Percentiles rank a stretch among this genome's conserved stretches.
Evolutionary conservation across 2,329 filamentous ascomycete species (phyloP).

Genomic region (Phialocephala sp.): DNA sequence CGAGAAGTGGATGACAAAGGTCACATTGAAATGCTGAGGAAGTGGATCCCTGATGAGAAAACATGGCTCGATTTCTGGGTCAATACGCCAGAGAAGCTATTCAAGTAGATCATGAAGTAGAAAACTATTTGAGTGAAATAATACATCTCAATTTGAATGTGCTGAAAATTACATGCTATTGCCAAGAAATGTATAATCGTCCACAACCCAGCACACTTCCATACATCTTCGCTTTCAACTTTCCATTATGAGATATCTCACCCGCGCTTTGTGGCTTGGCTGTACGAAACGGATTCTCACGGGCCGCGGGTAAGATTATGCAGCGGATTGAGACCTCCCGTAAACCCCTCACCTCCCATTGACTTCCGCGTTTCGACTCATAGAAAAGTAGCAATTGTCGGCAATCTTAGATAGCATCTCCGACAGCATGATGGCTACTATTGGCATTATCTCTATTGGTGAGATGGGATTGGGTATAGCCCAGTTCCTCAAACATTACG

Average conservation of each 20-base stretch:
- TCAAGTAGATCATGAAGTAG: background rate
- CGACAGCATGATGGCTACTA: background rate
- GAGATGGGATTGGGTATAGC: conserved; percentile 3
- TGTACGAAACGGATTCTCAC: background rate
- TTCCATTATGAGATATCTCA: too few relatives aligned
- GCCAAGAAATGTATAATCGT: too few relatives aligned
- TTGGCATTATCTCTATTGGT: background rate
- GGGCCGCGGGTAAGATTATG: background rate
- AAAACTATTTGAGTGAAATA: background rate
- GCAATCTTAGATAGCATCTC: background rate
- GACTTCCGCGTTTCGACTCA: background rate
- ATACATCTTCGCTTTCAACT: background rate
- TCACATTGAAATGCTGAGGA: background rate
- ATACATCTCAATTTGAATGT: too few relatives aligned
- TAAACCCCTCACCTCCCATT: background rate
- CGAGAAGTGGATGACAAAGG: conserved; percentile 5
- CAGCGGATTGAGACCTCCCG: background rate
- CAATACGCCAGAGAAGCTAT: conserved; percentile 2
- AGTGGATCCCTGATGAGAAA: conserved; percentile 6
- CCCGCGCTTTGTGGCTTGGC: background rate
- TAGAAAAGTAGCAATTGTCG: background rate
- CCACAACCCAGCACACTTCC: too few relatives aligned
- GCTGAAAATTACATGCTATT: too few relatives aligned
- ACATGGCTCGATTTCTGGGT: conserved; percentile 7
- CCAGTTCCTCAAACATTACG: background rate